Percentiles rank a stretch among this genome's conserved stretches.
These are phyloP conservation scores for Tulasnella sp. DNA, from an alignment of 768 basidiomycete genomes.

Conservation along the genomic window DNA sequence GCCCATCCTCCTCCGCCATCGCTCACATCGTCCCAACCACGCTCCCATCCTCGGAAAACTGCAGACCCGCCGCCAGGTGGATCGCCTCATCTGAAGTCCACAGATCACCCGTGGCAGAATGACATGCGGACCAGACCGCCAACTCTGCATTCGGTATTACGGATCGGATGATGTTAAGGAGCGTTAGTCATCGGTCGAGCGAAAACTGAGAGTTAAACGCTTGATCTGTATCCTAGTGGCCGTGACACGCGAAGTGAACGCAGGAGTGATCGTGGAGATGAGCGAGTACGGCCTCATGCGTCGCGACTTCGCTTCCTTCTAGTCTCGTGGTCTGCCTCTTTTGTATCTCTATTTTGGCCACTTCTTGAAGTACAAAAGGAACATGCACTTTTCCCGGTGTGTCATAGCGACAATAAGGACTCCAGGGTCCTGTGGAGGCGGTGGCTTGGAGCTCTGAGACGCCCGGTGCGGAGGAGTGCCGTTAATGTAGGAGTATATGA, in stretches of 20 bases:
- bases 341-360: not conserved
- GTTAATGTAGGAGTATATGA: not conserved
- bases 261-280: not conserved
- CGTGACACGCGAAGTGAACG: not conserved
- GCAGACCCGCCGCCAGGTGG: slow-evolving; percentile 13
- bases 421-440: not conserved
- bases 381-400: not conserved
- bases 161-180: not conserved
- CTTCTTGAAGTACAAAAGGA: not conserved
- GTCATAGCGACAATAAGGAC: not conserved
- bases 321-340: not conserved
- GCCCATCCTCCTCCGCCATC: slow-evolving; percentile 12
- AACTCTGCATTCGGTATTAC: not conserved
- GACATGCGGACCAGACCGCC: not conserved
- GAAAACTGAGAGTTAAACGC: not conserved
- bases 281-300: not conserved
- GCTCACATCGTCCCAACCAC: slow-evolving; percentile 4
- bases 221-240: not conserved
- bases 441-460: not conserved
- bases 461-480: not conserved
- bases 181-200: not conserved
- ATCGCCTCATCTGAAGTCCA: slow-evolving; percentile 1
- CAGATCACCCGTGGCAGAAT: not conserved
- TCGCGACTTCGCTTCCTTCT: not conserved
- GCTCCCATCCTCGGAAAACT: not conserved